Evolutionary conservation across 2,329 filamentous ascomycete species (phyloP).

Genomic region (Pochonia chlamydosporia): DNA sequence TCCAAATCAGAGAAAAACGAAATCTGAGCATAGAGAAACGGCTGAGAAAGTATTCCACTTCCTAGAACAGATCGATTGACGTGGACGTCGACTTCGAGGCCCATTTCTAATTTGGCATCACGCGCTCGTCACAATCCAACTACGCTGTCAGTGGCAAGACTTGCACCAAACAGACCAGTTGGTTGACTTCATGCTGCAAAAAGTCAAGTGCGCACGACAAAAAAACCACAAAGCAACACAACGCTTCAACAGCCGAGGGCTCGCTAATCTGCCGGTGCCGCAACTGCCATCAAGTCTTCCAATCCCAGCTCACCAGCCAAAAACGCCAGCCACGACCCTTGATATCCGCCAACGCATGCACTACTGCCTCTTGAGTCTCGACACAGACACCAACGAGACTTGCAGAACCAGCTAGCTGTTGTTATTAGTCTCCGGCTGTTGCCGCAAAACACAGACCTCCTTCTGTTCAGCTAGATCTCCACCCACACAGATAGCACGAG

Average conservation of each 20-base stretch:
- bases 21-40: not conserved
- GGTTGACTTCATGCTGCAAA: too few relatives aligned
- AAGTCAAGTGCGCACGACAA: too few relatives aligned
- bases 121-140: too few relatives aligned
- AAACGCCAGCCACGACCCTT: not conserved
- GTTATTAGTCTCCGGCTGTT: conserved; percentile 7
- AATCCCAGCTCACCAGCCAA: not conserved
- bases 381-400: not conserved
- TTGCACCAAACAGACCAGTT: too few relatives aligned
- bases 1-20: not conserved
- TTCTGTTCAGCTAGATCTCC: not conserved
- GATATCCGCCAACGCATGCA: not conserved
- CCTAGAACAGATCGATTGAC: not conserved
- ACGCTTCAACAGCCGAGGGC: conserved; percentile 7
- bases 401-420: not conserved
- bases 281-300: not conserved
- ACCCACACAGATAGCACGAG: not conserved
- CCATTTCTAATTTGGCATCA: too few relatives aligned
- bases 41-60: not conserved
- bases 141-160: too few relatives aligned
- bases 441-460: conserved; percentile 10
- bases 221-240: conserved; percentile 1
- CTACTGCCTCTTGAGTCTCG: not conserved
- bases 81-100: too few relatives aligned
- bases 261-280: conserved; percentile 13